Conservation (phyloP, 352 stramenopile species). For the Globisporangium takayamanum region DNA sequence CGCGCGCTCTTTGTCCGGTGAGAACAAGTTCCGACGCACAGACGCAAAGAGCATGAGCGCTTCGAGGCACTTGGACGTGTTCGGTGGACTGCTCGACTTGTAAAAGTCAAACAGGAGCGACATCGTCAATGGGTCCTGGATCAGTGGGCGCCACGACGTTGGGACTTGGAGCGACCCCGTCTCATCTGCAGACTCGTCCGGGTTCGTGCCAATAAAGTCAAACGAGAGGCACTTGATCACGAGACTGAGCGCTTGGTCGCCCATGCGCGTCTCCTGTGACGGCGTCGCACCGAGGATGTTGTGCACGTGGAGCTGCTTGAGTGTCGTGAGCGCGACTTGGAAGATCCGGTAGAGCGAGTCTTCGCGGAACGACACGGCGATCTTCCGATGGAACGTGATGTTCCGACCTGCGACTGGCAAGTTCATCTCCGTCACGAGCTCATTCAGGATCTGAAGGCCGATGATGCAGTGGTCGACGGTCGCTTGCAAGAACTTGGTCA, state of each 20-base stretch:
- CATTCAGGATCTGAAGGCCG: constrained; percentile 96
- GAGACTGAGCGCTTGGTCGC: constrained; percentile 90
- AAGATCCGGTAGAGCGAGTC: constrained; percentile 95
- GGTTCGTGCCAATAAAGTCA: constrained; percentile 99
- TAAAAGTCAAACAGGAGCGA: constrained; percentile 97
- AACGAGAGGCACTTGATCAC: constrained; percentile 95
- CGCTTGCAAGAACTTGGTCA: constrained; percentile 96
- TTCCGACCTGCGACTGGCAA: constrained; percentile 91
- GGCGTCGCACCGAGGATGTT: constrained; percentile 73
- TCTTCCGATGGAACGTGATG: constrained; percentile 97
- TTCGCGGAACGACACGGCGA: constrained; percentile 96
- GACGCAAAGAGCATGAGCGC: constrained; percentile 94
- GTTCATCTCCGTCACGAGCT: constrained; percentile 98
- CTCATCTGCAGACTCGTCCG: constrained; percentile 96
- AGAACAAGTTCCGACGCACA: constrained; percentile 95
- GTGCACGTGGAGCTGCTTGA: constrained; percentile 93
- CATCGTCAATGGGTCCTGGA: constrained; percentile 93
- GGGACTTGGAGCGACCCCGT: constrained; percentile 96
- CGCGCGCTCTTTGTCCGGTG: constrained; percentile 93
- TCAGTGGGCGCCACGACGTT: constrained; percentile 91
- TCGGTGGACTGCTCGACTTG: constrained; percentile 88
- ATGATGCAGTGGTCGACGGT: constrained; percentile 98
- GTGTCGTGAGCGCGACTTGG: constrained; percentile 93
- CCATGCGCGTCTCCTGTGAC: constrained; percentile 90
- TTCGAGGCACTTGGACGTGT: constrained; percentile 94